Evolutionary conservation across 495 filamentous ascomycete species (phyloP).

Genomic region (Talaromyces adpressus): DNA sequence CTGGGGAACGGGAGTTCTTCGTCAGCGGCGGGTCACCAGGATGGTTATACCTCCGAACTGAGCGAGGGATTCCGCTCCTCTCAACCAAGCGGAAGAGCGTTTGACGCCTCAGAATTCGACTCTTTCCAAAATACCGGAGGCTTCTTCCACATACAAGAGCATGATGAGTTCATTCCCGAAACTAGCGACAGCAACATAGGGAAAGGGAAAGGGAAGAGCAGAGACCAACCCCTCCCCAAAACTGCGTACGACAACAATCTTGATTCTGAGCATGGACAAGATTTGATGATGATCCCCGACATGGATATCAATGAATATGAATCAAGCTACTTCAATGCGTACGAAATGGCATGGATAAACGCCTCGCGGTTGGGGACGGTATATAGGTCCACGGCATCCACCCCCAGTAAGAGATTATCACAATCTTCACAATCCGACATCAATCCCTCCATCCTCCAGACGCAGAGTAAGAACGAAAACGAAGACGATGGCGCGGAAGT

Average conservation of each 20-base stretch:
- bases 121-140: background rate
- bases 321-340: background rate
- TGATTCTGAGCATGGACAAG: background rate
- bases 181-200: background rate
- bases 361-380: background rate
- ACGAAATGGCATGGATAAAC: slow-evolving; percentile 9
- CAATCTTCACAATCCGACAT: background rate
- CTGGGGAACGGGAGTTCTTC: background rate
- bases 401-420: background rate
- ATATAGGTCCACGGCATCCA: background rate
- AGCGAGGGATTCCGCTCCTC: background rate
- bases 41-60: background rate
- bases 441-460: background rate
- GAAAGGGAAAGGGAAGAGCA: slow-evolving; percentile 26
- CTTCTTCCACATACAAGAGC: background rate
- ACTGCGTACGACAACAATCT: background rate
- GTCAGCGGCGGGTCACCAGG: background rate
- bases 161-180: too few relatives aligned
- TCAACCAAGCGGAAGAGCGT: background rate
- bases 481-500: slow-evolving; percentile 35
- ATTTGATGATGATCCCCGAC: background rate
- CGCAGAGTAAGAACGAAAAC: background rate
- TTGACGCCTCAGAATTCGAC: background rate
- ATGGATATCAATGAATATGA: background rate
- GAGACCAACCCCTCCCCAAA: background rate